Evolutionary conservation across 148 eudicot species (phyloP).

Genomic region (Chenopodium album): DNA sequence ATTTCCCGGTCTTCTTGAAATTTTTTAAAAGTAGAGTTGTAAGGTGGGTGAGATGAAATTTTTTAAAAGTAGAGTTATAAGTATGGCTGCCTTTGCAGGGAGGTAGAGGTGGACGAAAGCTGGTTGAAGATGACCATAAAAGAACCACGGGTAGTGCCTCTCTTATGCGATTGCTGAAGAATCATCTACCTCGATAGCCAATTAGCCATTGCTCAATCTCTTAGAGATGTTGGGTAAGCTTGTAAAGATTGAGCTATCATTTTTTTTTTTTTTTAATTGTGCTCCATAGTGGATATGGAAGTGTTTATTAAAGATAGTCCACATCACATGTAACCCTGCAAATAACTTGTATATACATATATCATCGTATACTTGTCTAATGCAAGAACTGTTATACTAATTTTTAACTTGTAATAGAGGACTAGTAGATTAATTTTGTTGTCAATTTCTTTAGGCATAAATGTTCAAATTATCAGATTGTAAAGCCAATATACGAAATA

Average conservation of each 20-base stretch:
- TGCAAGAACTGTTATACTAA: neutral
- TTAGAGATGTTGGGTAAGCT: neutral
- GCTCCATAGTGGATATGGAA: constrained; percentile 11
- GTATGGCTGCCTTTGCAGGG: constrained; percentile 38
- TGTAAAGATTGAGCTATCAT: constrained; percentile 2
- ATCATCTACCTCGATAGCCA: constrained; percentile 33
- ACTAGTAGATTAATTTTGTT: too few relatives aligned
- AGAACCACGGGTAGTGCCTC: constrained; percentile 52
- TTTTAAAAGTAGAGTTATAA: neutral
- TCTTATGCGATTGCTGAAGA: constrained; percentile 54
- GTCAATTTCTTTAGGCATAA: too few relatives aligned
- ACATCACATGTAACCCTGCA: neutral
- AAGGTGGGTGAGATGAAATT: neutral
- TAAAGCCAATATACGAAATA: too few relatives aligned
- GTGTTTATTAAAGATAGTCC: neutral
- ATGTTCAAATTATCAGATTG: too few relatives aligned
- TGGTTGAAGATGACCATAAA: constrained; percentile 34
- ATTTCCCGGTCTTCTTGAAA: too few relatives aligned
- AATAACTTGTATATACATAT: neutral
- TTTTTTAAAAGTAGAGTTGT: too few relatives aligned
- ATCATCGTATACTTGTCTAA: neutral
- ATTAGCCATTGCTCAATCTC: constrained; percentile 11
- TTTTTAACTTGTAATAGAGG: too few relatives aligned
- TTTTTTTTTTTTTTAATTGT: neutral
- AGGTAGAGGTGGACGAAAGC: constrained; percentile 38